phyloP scores from a whole-genome alignment of 2,329 filamentous ascomycete genomes.

The Exophiala calicioides region DNA sequence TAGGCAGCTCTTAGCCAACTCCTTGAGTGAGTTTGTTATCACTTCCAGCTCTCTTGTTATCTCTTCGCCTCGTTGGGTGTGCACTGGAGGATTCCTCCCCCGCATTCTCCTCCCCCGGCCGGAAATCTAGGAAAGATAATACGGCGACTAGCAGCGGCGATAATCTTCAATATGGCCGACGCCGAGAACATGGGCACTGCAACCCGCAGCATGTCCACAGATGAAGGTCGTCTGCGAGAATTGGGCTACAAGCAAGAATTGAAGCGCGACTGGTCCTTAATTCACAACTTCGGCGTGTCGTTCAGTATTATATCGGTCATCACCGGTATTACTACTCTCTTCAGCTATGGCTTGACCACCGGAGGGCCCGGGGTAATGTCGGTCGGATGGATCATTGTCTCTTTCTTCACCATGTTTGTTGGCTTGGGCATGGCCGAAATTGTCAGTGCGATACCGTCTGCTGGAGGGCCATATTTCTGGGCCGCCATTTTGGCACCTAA shows the following conservation, averaged over 20 bases:
- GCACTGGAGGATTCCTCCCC: slow-evolving; percentile 4
- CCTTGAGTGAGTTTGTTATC: slow-evolving; percentile 3
- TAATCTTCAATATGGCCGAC: slow-evolving; percentile 18
- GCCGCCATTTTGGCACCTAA: slow-evolving; percentile 58
- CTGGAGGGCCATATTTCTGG: slow-evolving; percentile 64
- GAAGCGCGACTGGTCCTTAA: slow-evolving; percentile 58
- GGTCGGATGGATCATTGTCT: slow-evolving; percentile 53
- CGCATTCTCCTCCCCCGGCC: slow-evolving; percentile 12
- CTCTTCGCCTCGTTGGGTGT: slow-evolving; percentile 1
- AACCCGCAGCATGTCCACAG: slow-evolving; percentile 33
- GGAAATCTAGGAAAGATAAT: not conserved
- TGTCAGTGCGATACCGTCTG: slow-evolving; percentile 60
- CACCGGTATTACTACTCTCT: slow-evolving; percentile 61
- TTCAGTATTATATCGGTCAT: slow-evolving; percentile 65
- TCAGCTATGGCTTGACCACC: slow-evolving; percentile 57
- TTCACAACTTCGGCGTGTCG: slow-evolving; percentile 63
- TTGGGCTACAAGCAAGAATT: slow-evolving; percentile 64
- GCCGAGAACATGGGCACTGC: slow-evolving; percentile 17
- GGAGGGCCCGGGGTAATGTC: slow-evolving; percentile 60
- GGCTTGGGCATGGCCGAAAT: slow-evolving; percentile 61
- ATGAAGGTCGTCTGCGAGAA: slow-evolving; percentile 56
- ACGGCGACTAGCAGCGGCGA: not conserved
- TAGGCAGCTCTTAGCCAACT: not conserved
- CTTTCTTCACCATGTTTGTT: slow-evolving; percentile 58
- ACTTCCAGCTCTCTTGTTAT: slow-evolving; percentile 1